Base-by-base conservation (phyloP, 257 asterid species). In the Galeopsis tetrahit region DNA sequence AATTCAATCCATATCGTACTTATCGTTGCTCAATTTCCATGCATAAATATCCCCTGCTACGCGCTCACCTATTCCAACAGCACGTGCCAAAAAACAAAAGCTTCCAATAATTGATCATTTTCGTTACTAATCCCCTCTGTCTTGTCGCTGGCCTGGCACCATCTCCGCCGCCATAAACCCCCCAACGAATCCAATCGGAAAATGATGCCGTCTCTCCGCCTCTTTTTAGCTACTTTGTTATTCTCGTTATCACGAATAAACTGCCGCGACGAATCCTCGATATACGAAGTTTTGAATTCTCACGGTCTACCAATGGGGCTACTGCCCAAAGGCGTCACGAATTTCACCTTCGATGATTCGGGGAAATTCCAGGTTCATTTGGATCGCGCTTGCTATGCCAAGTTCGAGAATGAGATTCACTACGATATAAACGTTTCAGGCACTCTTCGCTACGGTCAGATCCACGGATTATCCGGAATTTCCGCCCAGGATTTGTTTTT, bases 401-500 rank as follows among this genome's bases (percentile, higher is more conserved):
- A 88, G 87, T 95, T 92, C 81, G 99, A 92, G 76, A 80, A 82
- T 55, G 97, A 88, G 72, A 71, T 95, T 11, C 98, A 88, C 82
- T 95, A 92, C 78, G 93, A 87, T 15, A 82, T 15, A 72, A 78
- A 82, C 49, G 84, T 95, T 7, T 85, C 96, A 5, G 99, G 99
- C 48, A 85, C 51, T 6, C 70, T 95, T 5, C 75, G 75, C 0
- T 83, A 46, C 71, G 99, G 97, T 0, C 83, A 77, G 87, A 95
- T 95, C 87, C 88, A 73, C 48, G 86, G 53, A 67, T 79, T 95
- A 55, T 75, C 96, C 34, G 99, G 99, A 52, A 81, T 95, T 68
- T 70, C 90, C 35, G 99, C 96, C n/a, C 96, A 88, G 78, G 98
- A 95, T 80, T 90, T 95, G 92, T 95, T 95, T 67, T 57, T 95